These are phyloP conservation scores for Penicillium psychrosexuale DNA, from an alignment of 2,329 filamentous ascomycete genomes.

Conservation along the genomic window DNA sequence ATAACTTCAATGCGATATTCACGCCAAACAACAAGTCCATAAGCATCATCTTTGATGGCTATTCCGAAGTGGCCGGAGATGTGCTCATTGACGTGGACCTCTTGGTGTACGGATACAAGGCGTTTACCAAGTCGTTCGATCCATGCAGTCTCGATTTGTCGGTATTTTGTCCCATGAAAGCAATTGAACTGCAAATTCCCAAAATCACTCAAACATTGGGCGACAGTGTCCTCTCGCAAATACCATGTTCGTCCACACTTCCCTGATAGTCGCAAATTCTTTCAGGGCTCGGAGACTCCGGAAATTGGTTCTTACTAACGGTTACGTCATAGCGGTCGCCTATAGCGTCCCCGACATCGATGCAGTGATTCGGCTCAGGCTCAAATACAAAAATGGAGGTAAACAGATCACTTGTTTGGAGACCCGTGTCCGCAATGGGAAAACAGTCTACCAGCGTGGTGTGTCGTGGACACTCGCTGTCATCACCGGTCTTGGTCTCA, in stretches of 20 bases:
- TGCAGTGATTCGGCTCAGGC: conserved; percentile 16
- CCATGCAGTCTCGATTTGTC: conserved; percentile 68
- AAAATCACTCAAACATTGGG: conserved; percentile 64
- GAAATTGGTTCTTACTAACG: conserved; percentile 2
- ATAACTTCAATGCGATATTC: conserved; percentile 37
- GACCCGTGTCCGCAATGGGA: conserved; percentile 44
- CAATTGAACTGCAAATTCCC: conserved; percentile 69
- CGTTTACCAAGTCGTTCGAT: conserved; percentile 65
- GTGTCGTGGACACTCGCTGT: conserved; percentile 88
- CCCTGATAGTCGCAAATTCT: not conserved
- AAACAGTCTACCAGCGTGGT: conserved; percentile 70
- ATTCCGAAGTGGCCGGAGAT: conserved; percentile 79
- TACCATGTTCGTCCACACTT: conserved; percentile 57
- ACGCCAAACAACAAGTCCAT: conserved; percentile 46
- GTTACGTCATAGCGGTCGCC: conserved; percentile 59
- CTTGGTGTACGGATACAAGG: conserved; percentile 76
- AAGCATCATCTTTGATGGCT: conserved; percentile 64
- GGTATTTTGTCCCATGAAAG: conserved; percentile 86
- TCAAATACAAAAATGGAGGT: conserved; percentile 11
- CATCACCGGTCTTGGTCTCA: conserved; percentile 76
- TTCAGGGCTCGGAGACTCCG: not conserved
- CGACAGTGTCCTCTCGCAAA: conserved; percentile 55
- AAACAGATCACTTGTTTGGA: conserved; percentile 17
- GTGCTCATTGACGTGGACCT: conserved; percentile 73
- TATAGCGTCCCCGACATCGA: conserved; percentile 70